Conservation (phyloP, 306 rosid species). For the Cucumis melo region DNA sequence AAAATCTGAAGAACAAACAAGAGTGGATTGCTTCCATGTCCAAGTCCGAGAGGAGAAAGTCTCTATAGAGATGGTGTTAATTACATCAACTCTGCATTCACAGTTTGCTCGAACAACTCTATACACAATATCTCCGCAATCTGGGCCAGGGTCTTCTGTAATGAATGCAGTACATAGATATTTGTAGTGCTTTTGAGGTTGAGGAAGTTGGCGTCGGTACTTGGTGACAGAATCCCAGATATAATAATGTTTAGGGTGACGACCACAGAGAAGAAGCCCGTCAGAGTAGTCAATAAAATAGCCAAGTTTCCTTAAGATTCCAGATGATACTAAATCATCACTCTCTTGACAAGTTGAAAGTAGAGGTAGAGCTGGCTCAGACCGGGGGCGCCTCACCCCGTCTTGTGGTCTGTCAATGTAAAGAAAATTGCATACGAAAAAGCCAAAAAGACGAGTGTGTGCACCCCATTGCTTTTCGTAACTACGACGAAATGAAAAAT, state of each 20-base stretch:
- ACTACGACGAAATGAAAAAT: constrained; percentile 31
- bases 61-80: constrained; percentile 55
- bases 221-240: constrained; percentile 46
- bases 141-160: constrained; percentile 28
- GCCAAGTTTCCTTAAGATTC: constrained; percentile 43
- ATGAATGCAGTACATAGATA: constrained; percentile 48
- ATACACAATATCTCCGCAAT: constrained; percentile 22
- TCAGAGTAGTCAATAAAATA: constrained; percentile 55
- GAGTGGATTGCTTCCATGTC: constrained; percentile 55
- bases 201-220: constrained; percentile 35
- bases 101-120: constrained; percentile 67
- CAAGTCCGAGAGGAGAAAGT: constrained; percentile 60
- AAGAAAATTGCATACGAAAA: constrained; percentile 46
- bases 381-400: constrained; percentile 31
- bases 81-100: constrained; percentile 39
- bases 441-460: constrained; percentile 45
- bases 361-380: constrained; percentile 54
- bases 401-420: constrained; percentile 57
- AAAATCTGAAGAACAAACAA: constrained; percentile 43
- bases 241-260: constrained; percentile 48
- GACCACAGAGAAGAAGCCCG: constrained; percentile 56
- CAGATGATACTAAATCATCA: constrained; percentile 47
- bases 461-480: constrained; percentile 37
- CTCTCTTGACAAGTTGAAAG: constrained; percentile 67
- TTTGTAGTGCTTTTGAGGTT: constrained; percentile 54